Percentiles rank a stretch among this genome's conserved stretches.
These are phyloP conservation scores for Sordariomycetes sp. DNA, from an alignment of 2,329 filamentous ascomycete genomes.

Conservation along the genomic window DNA sequence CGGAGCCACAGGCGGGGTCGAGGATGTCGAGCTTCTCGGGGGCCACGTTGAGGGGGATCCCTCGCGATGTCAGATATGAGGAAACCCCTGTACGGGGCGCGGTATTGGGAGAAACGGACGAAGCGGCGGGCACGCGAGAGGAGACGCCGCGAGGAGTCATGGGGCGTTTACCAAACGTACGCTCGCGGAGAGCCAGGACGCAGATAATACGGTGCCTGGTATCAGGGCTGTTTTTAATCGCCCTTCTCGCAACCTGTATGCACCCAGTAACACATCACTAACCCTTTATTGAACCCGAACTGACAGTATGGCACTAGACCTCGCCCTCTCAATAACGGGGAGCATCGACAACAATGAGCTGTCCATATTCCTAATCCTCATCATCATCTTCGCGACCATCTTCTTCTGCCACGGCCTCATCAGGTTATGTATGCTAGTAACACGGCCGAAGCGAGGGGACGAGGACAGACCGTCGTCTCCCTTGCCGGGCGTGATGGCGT, in stretches of 20 bases:
- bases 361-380: conserved; percentile 66
- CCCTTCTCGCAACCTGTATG: conserved; percentile 55
- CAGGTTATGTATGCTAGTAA: conserved; percentile 54
- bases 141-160: conserved; percentile 21
- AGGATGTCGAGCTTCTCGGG: neutral
- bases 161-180: conserved; percentile 41
- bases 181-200: conserved; percentile 35
- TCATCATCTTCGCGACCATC: conserved; percentile 60
- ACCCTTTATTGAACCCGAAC: neutral
- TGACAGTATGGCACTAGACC: conserved; percentile 34
- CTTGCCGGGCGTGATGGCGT: conserved; percentile 11
- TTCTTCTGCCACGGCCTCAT: conserved; percentile 73
- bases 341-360: conserved; percentile 55
- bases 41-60: neutral
- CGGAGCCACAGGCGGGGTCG: neutral
- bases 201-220: conserved; percentile 49
- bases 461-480: conserved; percentile 11
- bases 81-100: neutral
- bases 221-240: conserved; percentile 47
- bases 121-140: conserved; percentile 6
- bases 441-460: conserved; percentile 27
- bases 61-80: neutral
- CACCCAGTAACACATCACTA: conserved; percentile 9
- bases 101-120: neutral
- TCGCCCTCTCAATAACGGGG: conserved; percentile 56